Evolutionary conservation across 2,329 filamentous ascomycete genomes (phyloP).

Genomic region (Hymenoscyphus fraxineus): DNA sequence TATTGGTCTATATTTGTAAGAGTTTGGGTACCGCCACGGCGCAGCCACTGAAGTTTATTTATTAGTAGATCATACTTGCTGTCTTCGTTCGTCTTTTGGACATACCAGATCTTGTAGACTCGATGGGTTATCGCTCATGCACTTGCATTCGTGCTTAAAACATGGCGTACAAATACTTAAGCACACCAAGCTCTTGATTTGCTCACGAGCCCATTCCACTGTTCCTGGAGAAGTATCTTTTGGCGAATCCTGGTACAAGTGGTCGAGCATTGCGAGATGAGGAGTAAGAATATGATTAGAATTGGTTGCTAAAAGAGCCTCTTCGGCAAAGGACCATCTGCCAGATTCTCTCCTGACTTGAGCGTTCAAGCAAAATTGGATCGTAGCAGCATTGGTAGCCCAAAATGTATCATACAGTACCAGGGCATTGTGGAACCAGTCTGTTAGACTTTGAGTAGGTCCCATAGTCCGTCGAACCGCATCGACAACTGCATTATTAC

Average conservation of each 20-base stretch:
- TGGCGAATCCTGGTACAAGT: constrained; percentile 10
- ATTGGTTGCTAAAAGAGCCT: not conserved
- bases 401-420: constrained; percentile 15
- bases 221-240: not conserved
- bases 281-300: constrained; percentile 5
- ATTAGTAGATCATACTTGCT: not conserved
- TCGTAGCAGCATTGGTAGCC: constrained; percentile 7
- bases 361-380: constrained; percentile 13
- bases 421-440: constrained; percentile 14
- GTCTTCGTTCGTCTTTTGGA: not conserved
- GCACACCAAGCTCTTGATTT: constrained; percentile 11
- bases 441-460: constrained; percentile 9
- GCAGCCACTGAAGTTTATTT: not conserved
- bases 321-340: not conserved
- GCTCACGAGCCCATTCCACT: constrained; percentile 13
- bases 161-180: constrained; percentile 7
- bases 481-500: constrained; percentile 3
- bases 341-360: constrained; percentile 6
- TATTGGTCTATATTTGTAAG: not conserved
- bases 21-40: not conserved
- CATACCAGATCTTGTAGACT: constrained; percentile 12
- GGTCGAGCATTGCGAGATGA: constrained; percentile 11
- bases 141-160: constrained; percentile 9
- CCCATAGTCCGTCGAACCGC: constrained; percentile 6
- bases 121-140: constrained; percentile 4